Conservation (phyloP, 2,329 filamentous ascomycete genomes). For the Hypocreales sp. region DNA sequence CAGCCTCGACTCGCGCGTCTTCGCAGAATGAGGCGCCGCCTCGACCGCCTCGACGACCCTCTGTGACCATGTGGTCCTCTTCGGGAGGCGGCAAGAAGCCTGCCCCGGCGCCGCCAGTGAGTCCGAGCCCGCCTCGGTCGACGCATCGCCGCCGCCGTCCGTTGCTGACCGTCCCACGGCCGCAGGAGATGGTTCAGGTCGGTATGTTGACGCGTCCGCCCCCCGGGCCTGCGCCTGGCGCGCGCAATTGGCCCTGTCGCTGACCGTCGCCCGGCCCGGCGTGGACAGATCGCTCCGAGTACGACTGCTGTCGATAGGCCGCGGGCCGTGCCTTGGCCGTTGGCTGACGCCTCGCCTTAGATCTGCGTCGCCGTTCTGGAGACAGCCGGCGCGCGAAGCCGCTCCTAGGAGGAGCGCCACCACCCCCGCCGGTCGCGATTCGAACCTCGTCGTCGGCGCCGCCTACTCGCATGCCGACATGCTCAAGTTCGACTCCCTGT, state of each 20-base stretch:
- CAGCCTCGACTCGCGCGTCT: constrained; percentile 10
- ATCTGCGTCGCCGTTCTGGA: constrained; percentile 82
- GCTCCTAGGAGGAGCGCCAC: constrained; percentile 32
- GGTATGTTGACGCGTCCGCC: constrained; percentile 41
- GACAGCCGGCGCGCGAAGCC: constrained; percentile 38
- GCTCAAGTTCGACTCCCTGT: constrained; percentile 74
- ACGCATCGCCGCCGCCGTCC: constrained; percentile 9
- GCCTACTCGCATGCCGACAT: constrained; percentile 95
- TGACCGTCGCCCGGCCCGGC: constrained; percentile 11
- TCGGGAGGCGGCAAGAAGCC: constrained; percentile 54
- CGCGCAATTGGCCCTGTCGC: constrained; percentile 7
- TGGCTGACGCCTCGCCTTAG: constrained; percentile 29
- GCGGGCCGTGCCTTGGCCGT: too few species aligned
- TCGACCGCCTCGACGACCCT: constrained; percentile 10
- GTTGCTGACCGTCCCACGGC: constrained; percentile 23
- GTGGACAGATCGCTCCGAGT: constrained; percentile 45
- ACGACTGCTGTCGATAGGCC: too few species aligned
- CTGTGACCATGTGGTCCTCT: constrained; percentile 45
- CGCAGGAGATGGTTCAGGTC: constrained; percentile 98
- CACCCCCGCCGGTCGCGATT: constrained; percentile 31
- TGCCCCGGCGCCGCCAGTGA: constrained; percentile 59
- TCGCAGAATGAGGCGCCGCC: constrained; percentile 16
- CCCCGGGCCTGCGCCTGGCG: constrained; percentile 1
- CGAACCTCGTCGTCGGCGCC: constrained; percentile 72
- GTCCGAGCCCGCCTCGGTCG: constrained; percentile 8